Evolutionary conservation across 345 rosid species (phyloP).

Genomic region (Cochlearia excelsa): DNA sequence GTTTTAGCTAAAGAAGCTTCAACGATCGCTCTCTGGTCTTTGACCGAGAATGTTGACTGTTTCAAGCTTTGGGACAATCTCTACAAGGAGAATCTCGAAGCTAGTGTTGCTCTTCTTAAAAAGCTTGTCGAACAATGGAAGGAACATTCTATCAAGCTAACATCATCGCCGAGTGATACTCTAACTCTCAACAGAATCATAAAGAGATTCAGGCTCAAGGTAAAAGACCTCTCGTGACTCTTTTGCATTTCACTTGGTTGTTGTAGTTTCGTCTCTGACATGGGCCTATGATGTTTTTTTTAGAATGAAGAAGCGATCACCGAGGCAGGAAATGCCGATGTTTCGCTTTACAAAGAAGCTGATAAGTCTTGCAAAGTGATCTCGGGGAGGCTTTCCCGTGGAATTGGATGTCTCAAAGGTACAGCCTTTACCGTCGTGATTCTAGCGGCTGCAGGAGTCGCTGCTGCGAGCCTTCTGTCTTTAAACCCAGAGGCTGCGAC

Average conservation of each 20-base stretch:
- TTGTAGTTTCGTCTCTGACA: conserved; percentile 1
- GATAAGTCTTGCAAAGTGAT: conserved; percentile 58
- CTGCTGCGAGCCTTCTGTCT: conserved; percentile 35
- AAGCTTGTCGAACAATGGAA: conserved; percentile 61
- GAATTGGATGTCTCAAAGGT: conserved; percentile 48
- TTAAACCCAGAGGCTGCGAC: conserved; percentile 29
- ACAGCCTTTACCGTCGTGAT: conserved; percentile 42
- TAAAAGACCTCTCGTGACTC: conserved; percentile 16
- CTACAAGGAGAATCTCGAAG: conserved; percentile 58
- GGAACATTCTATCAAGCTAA: conserved; percentile 46
- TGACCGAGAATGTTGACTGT: conserved; percentile 61
- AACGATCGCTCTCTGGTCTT: conserved; percentile 53
- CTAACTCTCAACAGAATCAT: conserved; percentile 49
- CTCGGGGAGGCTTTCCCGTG: conserved; percentile 45
- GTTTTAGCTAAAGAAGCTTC: conserved; percentile 72
- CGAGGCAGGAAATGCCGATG: conserved; percentile 36
- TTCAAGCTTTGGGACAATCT: conserved; percentile 72
- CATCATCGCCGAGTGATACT: conserved; percentile 37
- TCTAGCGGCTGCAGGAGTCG: conserved; percentile 52
- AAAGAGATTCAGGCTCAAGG: conserved; percentile 60
- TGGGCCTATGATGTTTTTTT: conserved; percentile 7
- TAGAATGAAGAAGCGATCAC: conserved; percentile 59
- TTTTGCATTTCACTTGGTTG: background rate
- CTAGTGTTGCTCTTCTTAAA: conserved; percentile 52
- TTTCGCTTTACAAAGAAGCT: conserved; percentile 41